Conservation (phyloP, 306 rosid genomes). For the Potentilla sterilis region DNA sequence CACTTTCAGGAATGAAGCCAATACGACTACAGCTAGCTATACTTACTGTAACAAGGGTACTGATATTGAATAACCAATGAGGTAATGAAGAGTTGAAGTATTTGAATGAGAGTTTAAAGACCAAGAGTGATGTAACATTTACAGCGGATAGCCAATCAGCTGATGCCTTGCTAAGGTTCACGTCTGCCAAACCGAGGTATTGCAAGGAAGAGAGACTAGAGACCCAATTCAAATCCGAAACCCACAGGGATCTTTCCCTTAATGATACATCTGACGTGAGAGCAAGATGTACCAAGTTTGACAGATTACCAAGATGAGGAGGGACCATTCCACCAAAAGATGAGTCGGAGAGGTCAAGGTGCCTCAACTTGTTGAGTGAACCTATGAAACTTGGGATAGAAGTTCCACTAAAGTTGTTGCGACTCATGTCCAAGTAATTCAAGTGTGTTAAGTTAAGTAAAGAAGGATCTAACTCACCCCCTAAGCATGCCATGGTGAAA, state of each 20-base stretch:
- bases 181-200: neutral
- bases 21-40: neutral
- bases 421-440: neutral
- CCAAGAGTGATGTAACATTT: neutral
- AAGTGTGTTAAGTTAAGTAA: neutral
- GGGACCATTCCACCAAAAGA: neutral
- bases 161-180: neutral
- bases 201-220: neutral
- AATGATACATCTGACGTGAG: neutral
- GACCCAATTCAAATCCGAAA: neutral
- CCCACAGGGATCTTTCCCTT: neutral
- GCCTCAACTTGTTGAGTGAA: neutral
- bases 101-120: neutral
- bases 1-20: neutral
- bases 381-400: neutral
- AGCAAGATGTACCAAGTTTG: neutral
- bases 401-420: neutral
- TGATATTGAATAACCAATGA: slow-evolving; percentile 1
- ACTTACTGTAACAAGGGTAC: neutral
- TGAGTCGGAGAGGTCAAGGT: neutral
- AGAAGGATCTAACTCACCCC: neutral
- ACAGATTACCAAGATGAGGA: neutral
- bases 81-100: slow-evolving; percentile 3
- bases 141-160: neutral
- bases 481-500: neutral